Base-by-base conservation (phyloP, 345 rosid species). In the Reutealis trisperma region DNA sequence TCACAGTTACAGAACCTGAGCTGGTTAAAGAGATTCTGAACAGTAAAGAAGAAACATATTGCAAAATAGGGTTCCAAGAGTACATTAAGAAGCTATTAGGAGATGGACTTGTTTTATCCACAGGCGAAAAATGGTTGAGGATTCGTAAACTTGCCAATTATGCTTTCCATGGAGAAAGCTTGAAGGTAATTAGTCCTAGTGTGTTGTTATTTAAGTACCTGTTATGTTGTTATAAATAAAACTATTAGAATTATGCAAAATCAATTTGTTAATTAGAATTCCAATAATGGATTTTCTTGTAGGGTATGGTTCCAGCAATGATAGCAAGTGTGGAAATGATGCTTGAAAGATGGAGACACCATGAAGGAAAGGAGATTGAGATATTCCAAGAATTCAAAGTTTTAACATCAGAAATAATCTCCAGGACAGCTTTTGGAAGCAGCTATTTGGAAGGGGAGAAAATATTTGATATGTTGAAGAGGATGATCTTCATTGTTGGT, bases 361-460 rank as follows among this genome's bases (percentile, higher is more conserved):
- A 70, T 44, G 85, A 73, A 18, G 80, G 75, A 1, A 75, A 77
- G 44, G 88, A 89, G 81, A 83, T 87, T 6, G 89, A 86, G 18
- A 86, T 77, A 37, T 80, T 52, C 68, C 58, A 78, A 15, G 88
- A 89, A 70, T 74, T 86, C 45, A 89, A 60, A 57, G 13, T 84
- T 24, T 75, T 89, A 62, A 86, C 89, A 18, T 84, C 90, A 45
- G 89, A 89, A 75, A 64, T 87, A n/a, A 89, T 86, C 70, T 86
- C 89, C 12, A 81, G 89, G 71, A 86, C 90, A n/a, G 89, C 90
- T 37, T 89, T 87, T 32, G 90, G 89, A 22, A 84, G 89, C 77
- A 84, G 84, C 63, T 87, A 85, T 45, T 13, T 66, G 77, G 87
- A 86, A 78, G 87, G 87, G 24, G 66, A 85, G 71, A 60, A 71